Conservation (phyloP, 83 land plant genomes). For the Larix sibirica region DNA sequence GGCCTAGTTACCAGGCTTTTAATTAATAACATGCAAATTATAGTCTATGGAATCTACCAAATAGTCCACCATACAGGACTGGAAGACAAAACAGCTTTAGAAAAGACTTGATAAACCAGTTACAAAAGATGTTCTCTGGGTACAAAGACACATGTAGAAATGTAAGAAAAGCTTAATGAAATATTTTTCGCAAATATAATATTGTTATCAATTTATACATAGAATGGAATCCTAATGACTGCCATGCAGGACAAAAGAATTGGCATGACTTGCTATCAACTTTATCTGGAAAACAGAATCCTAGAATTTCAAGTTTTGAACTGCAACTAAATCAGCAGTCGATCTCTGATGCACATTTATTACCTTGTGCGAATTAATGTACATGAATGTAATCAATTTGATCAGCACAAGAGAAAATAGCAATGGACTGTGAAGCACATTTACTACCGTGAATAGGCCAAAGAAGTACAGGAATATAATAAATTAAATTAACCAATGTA, state of each 20-base stretch:
- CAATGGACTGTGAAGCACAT: neutral
- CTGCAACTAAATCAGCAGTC: neutral
- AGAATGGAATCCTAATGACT: neutral
- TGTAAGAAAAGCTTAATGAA: too few species aligned
- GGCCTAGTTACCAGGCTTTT: too few species aligned
- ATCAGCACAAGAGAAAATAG: neutral
- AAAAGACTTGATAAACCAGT: too few species aligned
- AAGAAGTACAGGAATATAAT: constrained; percentile 7
- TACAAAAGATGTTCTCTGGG: too few species aligned
- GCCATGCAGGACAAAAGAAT: neutral
- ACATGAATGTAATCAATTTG: neutral
- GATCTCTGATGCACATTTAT: neutral
- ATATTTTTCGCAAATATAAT: too few species aligned
- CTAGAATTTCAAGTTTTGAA: neutral
- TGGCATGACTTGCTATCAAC: neutral
- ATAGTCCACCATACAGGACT: too few species aligned
- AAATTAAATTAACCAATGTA: neutral
- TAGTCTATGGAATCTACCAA: too few species aligned
- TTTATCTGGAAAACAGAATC: neutral
- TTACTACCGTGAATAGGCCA: neutral
- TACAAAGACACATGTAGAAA: too few species aligned
- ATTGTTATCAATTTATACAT: too few species aligned
- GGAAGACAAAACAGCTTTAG: too few species aligned
- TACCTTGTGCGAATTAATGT: neutral
- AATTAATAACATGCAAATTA: too few species aligned